Conservation (phyloP, 352 stramenopile species). For the Phytopythium helicoides region DNA sequence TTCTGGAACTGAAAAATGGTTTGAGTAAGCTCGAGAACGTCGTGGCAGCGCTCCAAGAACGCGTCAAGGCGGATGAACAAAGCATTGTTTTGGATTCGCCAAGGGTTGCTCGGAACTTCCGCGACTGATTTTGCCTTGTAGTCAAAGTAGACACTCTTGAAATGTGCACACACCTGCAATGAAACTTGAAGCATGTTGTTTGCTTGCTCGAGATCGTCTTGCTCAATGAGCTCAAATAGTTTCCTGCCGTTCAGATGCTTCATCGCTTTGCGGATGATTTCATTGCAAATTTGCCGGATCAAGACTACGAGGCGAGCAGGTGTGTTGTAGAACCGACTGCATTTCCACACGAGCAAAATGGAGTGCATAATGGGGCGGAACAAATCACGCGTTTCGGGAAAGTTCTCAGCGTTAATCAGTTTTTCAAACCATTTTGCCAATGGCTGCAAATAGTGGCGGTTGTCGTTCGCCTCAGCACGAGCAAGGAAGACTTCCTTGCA, state of each 20-base stretch:
- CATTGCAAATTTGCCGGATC: slow-evolving; percentile 88
- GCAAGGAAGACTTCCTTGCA: slow-evolving; percentile 91
- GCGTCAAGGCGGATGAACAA: slow-evolving; percentile 89
- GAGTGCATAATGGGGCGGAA: slow-evolving; percentile 89
- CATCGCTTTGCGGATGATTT: slow-evolving; percentile 79
- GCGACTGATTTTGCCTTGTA: slow-evolving; percentile 87
- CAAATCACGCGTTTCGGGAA: slow-evolving; percentile 55
- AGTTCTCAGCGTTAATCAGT: slow-evolving; percentile 29
- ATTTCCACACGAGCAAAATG: slow-evolving; percentile 91
- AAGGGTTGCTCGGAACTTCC: slow-evolving; percentile 85
- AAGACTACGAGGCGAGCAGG: slow-evolving; percentile 85
- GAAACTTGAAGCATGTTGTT: slow-evolving; percentile 69
- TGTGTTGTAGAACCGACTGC: slow-evolving; percentile 90
- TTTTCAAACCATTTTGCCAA: slow-evolving; percentile 63
- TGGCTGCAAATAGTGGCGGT: slow-evolving; percentile 81
- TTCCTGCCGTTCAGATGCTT: slow-evolving; percentile 67
- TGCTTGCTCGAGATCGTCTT: slow-evolving; percentile 65
- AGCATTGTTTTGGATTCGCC: slow-evolving; percentile 91
- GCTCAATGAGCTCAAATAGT: slow-evolving; percentile 82
- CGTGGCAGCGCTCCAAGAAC: slow-evolving; percentile 91
- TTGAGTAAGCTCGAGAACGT: slow-evolving; percentile 87
- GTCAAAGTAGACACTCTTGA: slow-evolving; percentile 92
- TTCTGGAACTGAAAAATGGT: slow-evolving; percentile 91
- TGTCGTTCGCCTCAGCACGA: slow-evolving; percentile 85
- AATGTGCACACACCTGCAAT: slow-evolving; percentile 82